Conservation (phyloP, 805 yeast genomes). For the Priceomyces haplophilus region DNA sequence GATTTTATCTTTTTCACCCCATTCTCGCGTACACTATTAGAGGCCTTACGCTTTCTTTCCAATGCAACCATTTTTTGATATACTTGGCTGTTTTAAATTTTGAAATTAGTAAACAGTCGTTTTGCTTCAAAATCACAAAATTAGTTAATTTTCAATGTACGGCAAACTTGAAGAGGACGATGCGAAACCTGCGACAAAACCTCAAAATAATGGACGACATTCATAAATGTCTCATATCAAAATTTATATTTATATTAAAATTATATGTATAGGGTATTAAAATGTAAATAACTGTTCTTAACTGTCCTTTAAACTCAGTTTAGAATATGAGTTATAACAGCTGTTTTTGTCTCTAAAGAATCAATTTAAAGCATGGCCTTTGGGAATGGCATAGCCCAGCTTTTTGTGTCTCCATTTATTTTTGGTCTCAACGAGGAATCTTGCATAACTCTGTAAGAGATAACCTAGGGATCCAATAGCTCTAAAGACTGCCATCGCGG, state of each 20-base stretch:
- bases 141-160: too few relatives aligned
- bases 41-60: constrained; percentile 30
- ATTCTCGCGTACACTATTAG: constrained; percentile 14
- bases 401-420: constrained; percentile 42
- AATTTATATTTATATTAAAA: too few relatives aligned
- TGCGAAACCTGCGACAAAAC: too few relatives aligned
- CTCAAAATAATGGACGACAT: too few relatives aligned
- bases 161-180: too few relatives aligned
- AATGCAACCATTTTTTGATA: constrained; percentile 42
- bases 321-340: neutral
- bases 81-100: too few relatives aligned
- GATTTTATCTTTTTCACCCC: constrained; percentile 23
- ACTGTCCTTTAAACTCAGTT: too few relatives aligned
- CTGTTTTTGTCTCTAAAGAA: neutral
- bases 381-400: constrained; percentile 36
- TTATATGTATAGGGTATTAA: too few relatives aligned
- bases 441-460: constrained; percentile 42
- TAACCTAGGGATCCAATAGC: constrained; percentile 78
- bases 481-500: constrained; percentile 75
- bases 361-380: constrained; percentile 31
- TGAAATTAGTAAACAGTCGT: neutral
- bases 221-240: too few relatives aligned
- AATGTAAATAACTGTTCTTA: too few relatives aligned
- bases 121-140: too few relatives aligned
- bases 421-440: constrained; percentile 36